Percentiles rank a stretch among this genome's conserved stretches.
Evolutionary conservation across 306 rosid genomes (phyloP).

Genomic region (Prunus armeniaca): DNA sequence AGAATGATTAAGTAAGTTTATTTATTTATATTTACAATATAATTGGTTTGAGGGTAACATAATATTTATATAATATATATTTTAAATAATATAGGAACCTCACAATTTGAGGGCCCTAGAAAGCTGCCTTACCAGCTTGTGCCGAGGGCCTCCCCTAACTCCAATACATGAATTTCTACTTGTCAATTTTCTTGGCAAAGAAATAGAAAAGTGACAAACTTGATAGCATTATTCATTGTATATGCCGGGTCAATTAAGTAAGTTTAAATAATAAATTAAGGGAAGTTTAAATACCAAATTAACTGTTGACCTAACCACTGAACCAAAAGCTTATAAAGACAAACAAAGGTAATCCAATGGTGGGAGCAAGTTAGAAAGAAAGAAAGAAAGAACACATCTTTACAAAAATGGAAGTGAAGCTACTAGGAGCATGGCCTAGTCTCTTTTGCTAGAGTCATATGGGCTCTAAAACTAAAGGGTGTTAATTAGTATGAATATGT

Average conservation of each 20-base stretch:
- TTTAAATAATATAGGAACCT: too few species aligned
- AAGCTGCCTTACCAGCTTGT: too few species aligned
- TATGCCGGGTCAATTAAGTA: too few species aligned
- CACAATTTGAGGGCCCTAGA: too few species aligned
- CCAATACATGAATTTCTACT: not conserved
- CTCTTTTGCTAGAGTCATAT: constrained; percentile 13
- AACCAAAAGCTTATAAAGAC: not conserved
- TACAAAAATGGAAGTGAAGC: constrained; percentile 20
- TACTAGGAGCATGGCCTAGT: constrained; percentile 25
- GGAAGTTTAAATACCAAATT: too few species aligned
- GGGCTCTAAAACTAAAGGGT: constrained; percentile 29
- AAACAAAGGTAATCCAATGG: not conserved
- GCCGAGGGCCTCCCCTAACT: not conserved
- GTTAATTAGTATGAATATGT: constrained; percentile 17
- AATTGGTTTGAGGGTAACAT: too few species aligned
- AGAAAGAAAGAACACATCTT: not conserved
- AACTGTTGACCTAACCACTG: not conserved
- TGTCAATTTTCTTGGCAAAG: too few species aligned
- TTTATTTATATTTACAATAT: too few species aligned
- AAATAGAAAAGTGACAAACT: not conserved
- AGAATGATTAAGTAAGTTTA: too few species aligned
- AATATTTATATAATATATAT: too few species aligned
- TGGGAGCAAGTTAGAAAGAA: too few species aligned
- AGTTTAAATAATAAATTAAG: too few species aligned
- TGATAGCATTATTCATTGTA: not conserved